Percentiles rank a stretch among this genome's conserved stretches.
phyloP scores from a whole-genome alignment of 2,329 filamentous ascomycete species.

The Cladosporium velox region DNA sequence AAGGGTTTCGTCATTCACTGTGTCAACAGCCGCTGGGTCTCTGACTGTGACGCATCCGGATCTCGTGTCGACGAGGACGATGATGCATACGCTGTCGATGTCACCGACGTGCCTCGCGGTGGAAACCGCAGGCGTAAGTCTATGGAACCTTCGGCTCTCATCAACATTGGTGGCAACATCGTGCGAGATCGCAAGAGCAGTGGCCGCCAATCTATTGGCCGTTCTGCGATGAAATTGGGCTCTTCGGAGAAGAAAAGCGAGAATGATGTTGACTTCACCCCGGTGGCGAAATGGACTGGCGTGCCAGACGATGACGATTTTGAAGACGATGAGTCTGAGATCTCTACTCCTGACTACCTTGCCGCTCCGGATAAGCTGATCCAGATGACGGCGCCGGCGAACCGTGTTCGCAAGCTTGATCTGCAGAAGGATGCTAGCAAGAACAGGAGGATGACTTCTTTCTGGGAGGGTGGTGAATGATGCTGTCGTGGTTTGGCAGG shows the following conservation, averaged over 20 bases:
- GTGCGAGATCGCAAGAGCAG: slow-evolving; percentile 36
- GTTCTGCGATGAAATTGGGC: slow-evolving; percentile 27
- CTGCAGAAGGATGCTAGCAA: slow-evolving; percentile 28
- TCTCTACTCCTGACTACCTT: slow-evolving; percentile 36
- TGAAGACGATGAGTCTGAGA: slow-evolving; percentile 31
- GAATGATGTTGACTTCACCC: slow-evolving; percentile 18
- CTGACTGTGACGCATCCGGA: slow-evolving; percentile 38
- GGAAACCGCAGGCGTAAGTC: slow-evolving; percentile 38
- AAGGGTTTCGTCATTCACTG: slow-evolving; percentile 35
- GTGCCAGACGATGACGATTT: slow-evolving; percentile 34
- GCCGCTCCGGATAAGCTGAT: slow-evolving; percentile 33
- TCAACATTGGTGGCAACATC: slow-evolving; percentile 38
- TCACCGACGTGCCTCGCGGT: slow-evolving; percentile 36
- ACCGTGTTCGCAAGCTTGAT: slow-evolving; percentile 37
- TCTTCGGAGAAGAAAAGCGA: slow-evolving; percentile 22
- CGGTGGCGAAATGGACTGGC: slow-evolving; percentile 18
- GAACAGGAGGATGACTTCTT: slow-evolving; percentile 36
- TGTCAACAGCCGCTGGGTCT: slow-evolving; percentile 42
- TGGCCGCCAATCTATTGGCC: slow-evolving; percentile 33
- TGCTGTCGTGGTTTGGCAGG: background rate
- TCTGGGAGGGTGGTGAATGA: slow-evolving; percentile 13
- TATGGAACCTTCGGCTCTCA: slow-evolving; percentile 39
- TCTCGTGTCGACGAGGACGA: slow-evolving; percentile 34
- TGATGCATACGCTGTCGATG: slow-evolving; percentile 38
- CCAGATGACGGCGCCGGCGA: slow-evolving; percentile 40